phyloP scores from a whole-genome alignment of 1,284 basidiomycete genomes.

The Albatrellus sp. region DNA sequence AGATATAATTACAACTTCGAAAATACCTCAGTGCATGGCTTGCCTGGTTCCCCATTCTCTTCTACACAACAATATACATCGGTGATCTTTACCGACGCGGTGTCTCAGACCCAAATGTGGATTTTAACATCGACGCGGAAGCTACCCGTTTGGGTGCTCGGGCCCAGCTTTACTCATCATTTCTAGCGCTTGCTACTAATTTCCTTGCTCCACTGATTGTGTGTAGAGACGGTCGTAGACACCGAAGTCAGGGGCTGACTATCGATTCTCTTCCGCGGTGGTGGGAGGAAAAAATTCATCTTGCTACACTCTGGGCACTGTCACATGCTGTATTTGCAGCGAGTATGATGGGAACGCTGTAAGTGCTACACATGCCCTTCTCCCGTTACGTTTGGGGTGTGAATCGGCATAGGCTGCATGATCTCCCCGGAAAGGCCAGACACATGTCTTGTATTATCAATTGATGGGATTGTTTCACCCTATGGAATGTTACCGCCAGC shows the following conservation, averaged over 20 bases:
- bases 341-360: conserved; percentile 71
- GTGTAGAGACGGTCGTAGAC: conserved; percentile 2
- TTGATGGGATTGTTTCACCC: no score
- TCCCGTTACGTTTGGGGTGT: not conserved
- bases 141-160: conserved; percentile 76
- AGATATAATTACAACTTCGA: conserved; percentile 2
- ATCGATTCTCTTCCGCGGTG: conserved; percentile 11
- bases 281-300: conserved; percentile 35
- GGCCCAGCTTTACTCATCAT: conserved; percentile 68
- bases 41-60: conserved; percentile 83
- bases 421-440: no score
- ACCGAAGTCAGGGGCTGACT: not conserved
- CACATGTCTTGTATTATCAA: no score
- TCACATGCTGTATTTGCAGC: conserved; percentile 56
- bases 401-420: no score
- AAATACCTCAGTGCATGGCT: conserved; percentile 50
- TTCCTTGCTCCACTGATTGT: conserved; percentile 68
- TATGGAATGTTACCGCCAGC: no score
- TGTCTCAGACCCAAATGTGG: conserved; percentile 22
- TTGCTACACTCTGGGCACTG: conserved; percentile 65
- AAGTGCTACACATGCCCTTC: conserved; percentile 19
- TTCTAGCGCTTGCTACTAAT: conserved; percentile 62
- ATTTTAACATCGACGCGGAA: conserved; percentile 38
- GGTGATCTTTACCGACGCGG: conserved; percentile 70
- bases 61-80: conserved; percentile 81